A percentile compares a stretch with the other conserved stretches of the same genome.
Evolutionary conservation across 768 basidiomycete species (phyloP).

Genomic region (Termitomyces bulborhizus): DNA sequence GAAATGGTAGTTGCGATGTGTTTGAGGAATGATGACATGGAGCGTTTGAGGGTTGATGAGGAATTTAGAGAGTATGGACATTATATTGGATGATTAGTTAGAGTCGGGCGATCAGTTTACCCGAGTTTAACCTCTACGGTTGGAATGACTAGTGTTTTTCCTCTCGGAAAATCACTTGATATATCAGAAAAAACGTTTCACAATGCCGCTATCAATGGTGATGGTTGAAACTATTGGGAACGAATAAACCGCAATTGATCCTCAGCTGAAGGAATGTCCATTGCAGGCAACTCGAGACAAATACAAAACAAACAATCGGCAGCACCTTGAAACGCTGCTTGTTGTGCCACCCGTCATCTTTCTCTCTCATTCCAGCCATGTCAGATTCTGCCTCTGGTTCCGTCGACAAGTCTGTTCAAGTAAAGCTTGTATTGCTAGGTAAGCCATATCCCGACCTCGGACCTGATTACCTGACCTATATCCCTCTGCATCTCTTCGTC

Average conservation of each 20-base stretch:
- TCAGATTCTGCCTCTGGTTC: constrained; percentile 69
- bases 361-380: constrained; percentile 38
- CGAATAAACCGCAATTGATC: background rate
- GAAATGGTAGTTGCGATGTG: constrained; percentile 17
- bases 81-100: constrained; percentile 10
- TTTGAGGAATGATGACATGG: constrained; percentile 22
- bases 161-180: background rate
- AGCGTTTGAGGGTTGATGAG: constrained; percentile 16
- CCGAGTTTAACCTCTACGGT: no score
- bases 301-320: constrained; percentile 14
- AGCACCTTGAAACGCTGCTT: constrained; percentile 1
- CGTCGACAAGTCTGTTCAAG: constrained; percentile 89
- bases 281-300: background rate
- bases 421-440: constrained; percentile 97
- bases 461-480: background rate
- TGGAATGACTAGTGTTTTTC: background rate
- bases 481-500: background rate
- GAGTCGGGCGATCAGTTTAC: background rate
- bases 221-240: no score
- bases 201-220: no score
- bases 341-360: constrained; percentile 4
- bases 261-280: background rate
- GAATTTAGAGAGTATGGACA: constrained; percentile 15
- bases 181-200: no score
- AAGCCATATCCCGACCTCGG: constrained; percentile 18